These are phyloP conservation scores for Colletotrichum sp. DNA, from an alignment of 2,329 filamentous ascomycete species.

Conservation along the genomic window DNA sequence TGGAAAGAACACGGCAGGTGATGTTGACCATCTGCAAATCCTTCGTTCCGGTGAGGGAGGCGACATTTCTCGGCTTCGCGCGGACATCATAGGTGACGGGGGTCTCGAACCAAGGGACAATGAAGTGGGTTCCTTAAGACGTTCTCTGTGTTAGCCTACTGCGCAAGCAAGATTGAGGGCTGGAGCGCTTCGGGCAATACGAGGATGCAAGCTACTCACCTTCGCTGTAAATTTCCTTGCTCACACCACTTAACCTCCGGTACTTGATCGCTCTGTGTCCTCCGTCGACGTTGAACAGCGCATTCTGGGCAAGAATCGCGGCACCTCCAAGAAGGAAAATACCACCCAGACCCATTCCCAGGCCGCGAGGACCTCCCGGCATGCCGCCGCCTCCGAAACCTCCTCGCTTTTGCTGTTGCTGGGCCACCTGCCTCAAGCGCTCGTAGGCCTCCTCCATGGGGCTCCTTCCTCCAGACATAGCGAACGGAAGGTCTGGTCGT, in stretches of 20 bases:
- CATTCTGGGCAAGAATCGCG: conserved; percentile 59
- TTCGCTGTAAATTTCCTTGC: conserved; percentile 96
- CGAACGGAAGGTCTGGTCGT: background rate
- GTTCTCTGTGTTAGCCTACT: background rate
- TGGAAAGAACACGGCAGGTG: conserved; percentile 96
- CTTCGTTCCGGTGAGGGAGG: conserved; percentile 97
- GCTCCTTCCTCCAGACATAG: conserved; percentile 29
- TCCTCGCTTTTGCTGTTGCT: conserved; percentile 42
- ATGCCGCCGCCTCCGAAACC: conserved; percentile 44
- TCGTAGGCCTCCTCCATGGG: conserved; percentile 56
- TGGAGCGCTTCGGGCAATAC: background rate
- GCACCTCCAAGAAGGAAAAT: conserved; percentile 52
- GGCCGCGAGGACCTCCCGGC: conserved; percentile 40
- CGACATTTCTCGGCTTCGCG: conserved; percentile 94
- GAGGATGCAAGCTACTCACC: conserved; percentile 56
- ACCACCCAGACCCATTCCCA: conserved; percentile 44
- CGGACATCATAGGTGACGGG: conserved; percentile 97
- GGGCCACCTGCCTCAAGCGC: conserved; percentile 54
- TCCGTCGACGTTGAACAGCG: conserved; percentile 88
- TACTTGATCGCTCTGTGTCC: conserved; percentile 99
- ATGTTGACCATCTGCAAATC: conserved; percentile 99
- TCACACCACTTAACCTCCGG: conserved; percentile 87
- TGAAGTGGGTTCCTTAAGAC: conserved; percentile 81
- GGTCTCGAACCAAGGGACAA: conserved; percentile 96
- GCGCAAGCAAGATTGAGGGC: background rate